These are phyloP conservation scores for Capillidium rhysosporum DNA, from an alignment of 371 early-diverging fungal genomes.

Conservation along the genomic window DNA sequence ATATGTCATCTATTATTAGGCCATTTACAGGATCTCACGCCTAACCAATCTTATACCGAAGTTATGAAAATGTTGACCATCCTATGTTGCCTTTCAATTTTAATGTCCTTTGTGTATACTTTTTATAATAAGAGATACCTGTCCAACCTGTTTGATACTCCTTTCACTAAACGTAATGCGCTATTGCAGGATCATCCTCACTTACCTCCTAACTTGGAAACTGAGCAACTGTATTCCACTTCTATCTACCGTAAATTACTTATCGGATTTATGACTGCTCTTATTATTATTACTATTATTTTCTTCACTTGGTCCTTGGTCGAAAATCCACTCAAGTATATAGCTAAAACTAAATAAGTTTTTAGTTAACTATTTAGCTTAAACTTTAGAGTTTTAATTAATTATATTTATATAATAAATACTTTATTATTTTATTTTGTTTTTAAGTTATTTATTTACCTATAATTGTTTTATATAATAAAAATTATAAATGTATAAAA, in stretches of 20 bases:
- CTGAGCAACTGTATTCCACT: background rate
- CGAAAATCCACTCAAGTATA: background rate
- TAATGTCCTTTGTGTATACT: background rate
- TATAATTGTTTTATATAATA: too few relatives aligned
- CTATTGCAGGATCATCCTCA: background rate
- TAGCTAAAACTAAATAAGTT: background rate
- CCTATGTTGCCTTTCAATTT: background rate
- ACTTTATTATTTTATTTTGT: too few relatives aligned
- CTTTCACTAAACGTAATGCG: background rate
- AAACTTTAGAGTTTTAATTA: too few relatives aligned
- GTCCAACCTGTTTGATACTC: background rate
- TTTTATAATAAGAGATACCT: background rate
- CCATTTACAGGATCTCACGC: background rate
- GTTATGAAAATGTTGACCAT: background rate
- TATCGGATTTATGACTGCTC: background rate
- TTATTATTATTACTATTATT: background rate
- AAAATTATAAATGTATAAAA: too few relatives aligned
- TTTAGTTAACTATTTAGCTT: too few relatives aligned
- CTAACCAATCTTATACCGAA: background rate
- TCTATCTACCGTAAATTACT: background rate
- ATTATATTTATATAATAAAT: too few relatives aligned
- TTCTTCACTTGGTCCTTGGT: constrained; percentile 3
- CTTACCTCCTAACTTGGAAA: background rate
- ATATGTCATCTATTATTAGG: background rate
- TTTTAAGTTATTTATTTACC: too few relatives aligned